Base-by-base conservation (phyloP, 352 stramenopile species). In the Phytophthora cactorum region DNA sequence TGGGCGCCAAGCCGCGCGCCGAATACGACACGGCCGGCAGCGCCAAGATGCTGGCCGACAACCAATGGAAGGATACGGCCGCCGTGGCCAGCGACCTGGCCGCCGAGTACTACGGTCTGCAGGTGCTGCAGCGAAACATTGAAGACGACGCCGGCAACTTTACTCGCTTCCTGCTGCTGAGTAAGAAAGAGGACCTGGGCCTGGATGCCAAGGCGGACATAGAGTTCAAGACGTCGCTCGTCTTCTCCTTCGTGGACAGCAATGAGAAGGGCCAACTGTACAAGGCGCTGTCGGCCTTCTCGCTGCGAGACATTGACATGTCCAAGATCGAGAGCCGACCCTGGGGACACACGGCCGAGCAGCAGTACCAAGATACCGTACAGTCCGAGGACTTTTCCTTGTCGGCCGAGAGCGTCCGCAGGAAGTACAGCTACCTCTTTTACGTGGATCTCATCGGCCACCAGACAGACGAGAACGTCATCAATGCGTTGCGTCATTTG, bases 21-120 rank as follows among this genome's bases (percentile, higher is more conserved):
- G 97, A 96, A 66, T 99, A 99, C 78, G 97, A 99, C 81, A 99
- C 97, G 17, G 97, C 97, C 5, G 97, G 97, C 41, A 98, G 88
- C 66, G 97, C 97, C 69, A 99, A 99, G 81, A 98, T 99, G 89
- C 96, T 99, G 59, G 82, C 85, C 5, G 90, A 98, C 60, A 79
- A 96, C 61, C 70, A 91, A 65, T 91, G 82, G 90, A 82, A 66
- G 32, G 84, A 90, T 65, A 95, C 81, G 45, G 96, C 92, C 9
- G 97, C 97, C 0, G 98, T 99, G 59, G 97, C 97, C 17, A 98
- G 91, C 50, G 96, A 98, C 75, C 83, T 99, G 51, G 97, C 97
- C 5, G 97, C 92, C 27, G 85, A 91, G 55, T 97, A 95, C 41
- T 99, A 98, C 74, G 92, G 92, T 7, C 79, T 99, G 28, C 79